Evolutionary conservation across 108 stramenopile genomes (phyloP).

Genomic region (Nannochloropsis oceanica): DNA sequence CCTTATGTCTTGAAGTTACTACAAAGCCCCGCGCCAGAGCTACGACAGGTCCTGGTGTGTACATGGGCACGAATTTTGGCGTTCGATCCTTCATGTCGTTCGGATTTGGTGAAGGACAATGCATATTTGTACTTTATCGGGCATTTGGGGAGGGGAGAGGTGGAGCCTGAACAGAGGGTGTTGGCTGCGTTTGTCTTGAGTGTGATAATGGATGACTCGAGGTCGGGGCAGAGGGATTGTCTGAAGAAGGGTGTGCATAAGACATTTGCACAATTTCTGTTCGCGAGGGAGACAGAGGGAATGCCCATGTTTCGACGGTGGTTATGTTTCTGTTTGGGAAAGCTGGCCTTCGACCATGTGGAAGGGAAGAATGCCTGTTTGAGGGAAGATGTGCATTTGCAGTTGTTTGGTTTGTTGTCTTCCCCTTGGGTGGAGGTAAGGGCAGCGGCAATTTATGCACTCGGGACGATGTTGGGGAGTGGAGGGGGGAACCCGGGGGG

Average conservation of each 20-base stretch:
- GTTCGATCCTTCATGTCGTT: conserved; percentile 74
- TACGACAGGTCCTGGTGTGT: conserved; percentile 68
- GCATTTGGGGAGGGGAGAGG: conserved; percentile 45
- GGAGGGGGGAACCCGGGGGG: conserved; percentile 3
- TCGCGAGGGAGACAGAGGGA: conserved; percentile 23
- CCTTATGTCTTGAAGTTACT: conserved; percentile 92
- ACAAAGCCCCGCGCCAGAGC: conserved; percentile 64
- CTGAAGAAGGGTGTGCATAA: conserved; percentile 58
- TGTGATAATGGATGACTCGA: conserved; percentile 55
- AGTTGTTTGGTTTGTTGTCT: conserved; percentile 45
- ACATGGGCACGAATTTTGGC: conserved; percentile 85
- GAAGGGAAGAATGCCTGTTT: conserved; percentile 49
- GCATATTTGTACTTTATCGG: conserved; percentile 66
- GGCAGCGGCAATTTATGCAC: conserved; percentile 66
- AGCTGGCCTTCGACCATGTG: conserved; percentile 48
- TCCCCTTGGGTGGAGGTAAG: conserved; percentile 43
- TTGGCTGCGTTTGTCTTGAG: conserved; percentile 73
- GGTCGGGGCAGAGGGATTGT: conserved; percentile 62
- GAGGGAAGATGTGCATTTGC: conserved; percentile 45
- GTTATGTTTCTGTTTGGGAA: conserved; percentile 66
- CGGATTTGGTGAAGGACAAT: conserved; percentile 74
- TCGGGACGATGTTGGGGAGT: conserved; percentile 46
- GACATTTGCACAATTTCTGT: conserved; percentile 45
- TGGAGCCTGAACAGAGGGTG: conserved; percentile 4
- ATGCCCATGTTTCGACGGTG: conserved; percentile 53